Evolutionary conservation across 2,329 filamentous ascomycete species (phyloP), one percentile per base, ranked within the genome.

Genomic region (Hysterium pulicare): DNA sequence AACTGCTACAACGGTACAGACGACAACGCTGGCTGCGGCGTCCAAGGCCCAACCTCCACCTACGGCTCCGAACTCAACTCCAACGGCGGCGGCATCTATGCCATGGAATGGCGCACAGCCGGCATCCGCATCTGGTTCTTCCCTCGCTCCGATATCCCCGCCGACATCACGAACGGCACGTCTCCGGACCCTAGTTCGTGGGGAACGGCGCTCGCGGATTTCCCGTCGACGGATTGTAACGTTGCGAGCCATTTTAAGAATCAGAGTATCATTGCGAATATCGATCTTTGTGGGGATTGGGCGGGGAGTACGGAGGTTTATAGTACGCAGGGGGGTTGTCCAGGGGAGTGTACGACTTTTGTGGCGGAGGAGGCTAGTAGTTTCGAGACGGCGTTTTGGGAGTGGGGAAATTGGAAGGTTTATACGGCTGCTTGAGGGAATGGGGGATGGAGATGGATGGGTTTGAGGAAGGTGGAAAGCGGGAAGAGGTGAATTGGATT

Each of bases 281-380:
- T 66, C 2, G 71, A 69, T n/a, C 73, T 77, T 51, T 77, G 74
- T 41, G 74, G 75, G 40, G 68, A 72, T 44, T 77, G 73, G 73
- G 73, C 73, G 23, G 73, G 73, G 13, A 41, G 54, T 62, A 20
- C 73, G 79, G 51, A 22, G 11, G 30, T 54, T 20, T 50, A 48
- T 43, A 16, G 21, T 33, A n/a, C 26, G 9, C 36, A 51, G 36
- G 24, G 69, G 77, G 47, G 83, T 24, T 51, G 50, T 36, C 43
- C 79, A 0, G 49, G 66, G 34, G 81, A 23, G 9, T 62, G 58
- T 40, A 33, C 30, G 20, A 48, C 49, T 19, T 61, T 46, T 46
- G 58, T 61, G 19, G 42, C 44, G 26, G 24, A 38, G 7, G 42
- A 49, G 16, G 48, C 50, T 1, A 23, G 35, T 5, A 48, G 45